Conservation (phyloP, 345 rosid species). For the Populus ilicifolia region DNA sequence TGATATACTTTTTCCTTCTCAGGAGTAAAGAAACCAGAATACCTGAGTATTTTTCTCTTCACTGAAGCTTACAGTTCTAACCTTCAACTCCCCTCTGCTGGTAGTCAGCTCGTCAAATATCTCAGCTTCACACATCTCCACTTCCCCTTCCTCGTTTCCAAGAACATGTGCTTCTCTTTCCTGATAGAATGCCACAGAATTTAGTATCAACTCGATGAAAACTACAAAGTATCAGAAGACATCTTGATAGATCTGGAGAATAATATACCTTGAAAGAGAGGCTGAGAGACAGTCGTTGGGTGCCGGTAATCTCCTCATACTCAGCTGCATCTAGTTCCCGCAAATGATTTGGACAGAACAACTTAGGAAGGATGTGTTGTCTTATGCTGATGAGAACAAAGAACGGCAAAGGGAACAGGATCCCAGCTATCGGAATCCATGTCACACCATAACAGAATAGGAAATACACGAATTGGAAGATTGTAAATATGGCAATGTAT, state of each 20-base stretch:
- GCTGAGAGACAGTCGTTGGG: conserved; percentile 40
- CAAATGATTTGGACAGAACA: conserved; percentile 42
- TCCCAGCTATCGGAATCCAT: conserved; percentile 83
- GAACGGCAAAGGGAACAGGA: conserved; percentile 81
- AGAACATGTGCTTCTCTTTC: conserved; percentile 22
- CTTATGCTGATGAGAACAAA: conserved; percentile 69
- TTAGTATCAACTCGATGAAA: neutral
- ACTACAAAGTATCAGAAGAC: neutral
- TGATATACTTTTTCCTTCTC: neutral
- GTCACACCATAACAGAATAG: conserved; percentile 69
- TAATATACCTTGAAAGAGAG: conserved; percentile 32
- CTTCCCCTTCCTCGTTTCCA: conserved; percentile 29
- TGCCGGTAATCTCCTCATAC: conserved; percentile 60
- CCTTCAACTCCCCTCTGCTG: conserved; percentile 69
- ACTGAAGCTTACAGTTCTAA: conserved; percentile 48
- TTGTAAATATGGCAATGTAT: conserved; percentile 46
- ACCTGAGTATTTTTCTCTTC: conserved; percentile 26
- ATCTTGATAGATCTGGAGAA: neutral
- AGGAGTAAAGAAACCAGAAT: neutral
- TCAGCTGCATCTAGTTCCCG: conserved; percentile 76
- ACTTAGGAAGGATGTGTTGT: conserved; percentile 63
- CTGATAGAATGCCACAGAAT: conserved; percentile 19
- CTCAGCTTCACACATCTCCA: conserved; percentile 54
- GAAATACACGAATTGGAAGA: conserved; percentile 59
- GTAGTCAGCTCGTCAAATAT: conserved; percentile 74